Evolutionary conservation across 2,329 filamentous ascomycete species (phyloP).

Genomic region (Penicillium sp.): DNA sequence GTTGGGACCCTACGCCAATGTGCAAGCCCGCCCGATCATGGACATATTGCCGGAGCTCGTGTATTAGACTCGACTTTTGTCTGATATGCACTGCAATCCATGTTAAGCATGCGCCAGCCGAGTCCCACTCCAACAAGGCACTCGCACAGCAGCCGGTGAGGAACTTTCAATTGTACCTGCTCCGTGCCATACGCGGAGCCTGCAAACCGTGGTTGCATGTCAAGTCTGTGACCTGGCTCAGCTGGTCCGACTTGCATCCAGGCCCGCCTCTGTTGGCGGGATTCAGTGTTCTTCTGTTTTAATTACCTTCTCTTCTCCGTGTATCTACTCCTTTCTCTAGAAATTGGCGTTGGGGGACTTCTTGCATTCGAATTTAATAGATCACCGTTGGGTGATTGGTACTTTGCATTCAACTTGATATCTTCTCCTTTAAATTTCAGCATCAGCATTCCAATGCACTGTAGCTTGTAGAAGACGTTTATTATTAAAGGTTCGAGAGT

Average conservation of each 20-base stretch:
- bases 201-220: too few relatives aligned
- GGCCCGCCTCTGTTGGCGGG: conserved; percentile 6
- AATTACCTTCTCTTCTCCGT: conserved; percentile 10
- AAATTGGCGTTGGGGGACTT: conserved; percentile 9
- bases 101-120: too few relatives aligned
- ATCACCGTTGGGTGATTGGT: not conserved
- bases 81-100: too few relatives aligned
- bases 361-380: conserved; percentile 1
- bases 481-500: too few relatives aligned
- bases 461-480: too few relatives aligned
- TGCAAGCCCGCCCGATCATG: too few relatives aligned
- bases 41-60: too few relatives aligned
- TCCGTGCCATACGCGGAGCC: too few relatives aligned
- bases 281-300: conserved; percentile 6
- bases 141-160: too few relatives aligned
- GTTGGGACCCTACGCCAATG: conserved; percentile 3
- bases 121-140: too few relatives aligned
- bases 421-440: not conserved
- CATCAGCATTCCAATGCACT: too few relatives aligned
- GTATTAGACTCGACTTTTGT: too few relatives aligned
- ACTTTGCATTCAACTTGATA: not conserved
- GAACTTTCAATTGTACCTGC: not conserved
- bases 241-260: conserved; percentile 8
- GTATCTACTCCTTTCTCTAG: conserved; percentile 21
- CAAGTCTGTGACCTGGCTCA: conserved; percentile 7